phyloP scores from a whole-genome alignment of 176 grass and related monocot genomes.

The Aegilops longissima region DNA sequence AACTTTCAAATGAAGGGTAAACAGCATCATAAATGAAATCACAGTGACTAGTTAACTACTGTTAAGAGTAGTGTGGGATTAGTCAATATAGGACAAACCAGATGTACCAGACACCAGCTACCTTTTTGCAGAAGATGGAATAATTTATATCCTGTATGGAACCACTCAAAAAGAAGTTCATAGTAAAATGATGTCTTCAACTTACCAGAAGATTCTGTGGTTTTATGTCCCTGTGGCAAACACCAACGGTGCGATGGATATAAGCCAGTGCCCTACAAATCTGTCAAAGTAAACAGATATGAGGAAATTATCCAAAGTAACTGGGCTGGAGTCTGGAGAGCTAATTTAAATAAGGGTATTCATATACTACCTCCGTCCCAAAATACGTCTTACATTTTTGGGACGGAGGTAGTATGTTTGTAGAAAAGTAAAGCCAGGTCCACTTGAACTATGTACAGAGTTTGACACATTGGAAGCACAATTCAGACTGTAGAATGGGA shows the following conservation, averaged over 20 bases:
- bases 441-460: not conserved
- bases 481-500: not conserved
- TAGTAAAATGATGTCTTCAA: not conserved
- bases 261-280: conserved; percentile 71
- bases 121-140: not conserved
- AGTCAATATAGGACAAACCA: not conserved
- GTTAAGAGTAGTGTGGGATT: not conserved
- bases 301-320: not conserved
- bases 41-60: not conserved
- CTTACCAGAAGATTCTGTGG: conserved; percentile 83
- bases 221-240: conserved; percentile 82
- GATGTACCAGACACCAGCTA: not conserved
- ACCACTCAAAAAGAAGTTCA: not conserved
- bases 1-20: not conserved
- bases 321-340: not conserved
- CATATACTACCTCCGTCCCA: not conserved
- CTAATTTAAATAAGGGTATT: not conserved
- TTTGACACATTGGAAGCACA: not conserved
- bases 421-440: not conserved
- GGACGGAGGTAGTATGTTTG: not conserved
- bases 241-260: conserved; percentile 62
- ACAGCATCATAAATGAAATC: not conserved
- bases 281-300: conserved; percentile 37
- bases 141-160: not conserved
- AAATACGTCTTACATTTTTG: no score